Base-by-base conservation (phyloP, 1,284 basidiomycete genomes). In the Irpex sp. region DNA sequence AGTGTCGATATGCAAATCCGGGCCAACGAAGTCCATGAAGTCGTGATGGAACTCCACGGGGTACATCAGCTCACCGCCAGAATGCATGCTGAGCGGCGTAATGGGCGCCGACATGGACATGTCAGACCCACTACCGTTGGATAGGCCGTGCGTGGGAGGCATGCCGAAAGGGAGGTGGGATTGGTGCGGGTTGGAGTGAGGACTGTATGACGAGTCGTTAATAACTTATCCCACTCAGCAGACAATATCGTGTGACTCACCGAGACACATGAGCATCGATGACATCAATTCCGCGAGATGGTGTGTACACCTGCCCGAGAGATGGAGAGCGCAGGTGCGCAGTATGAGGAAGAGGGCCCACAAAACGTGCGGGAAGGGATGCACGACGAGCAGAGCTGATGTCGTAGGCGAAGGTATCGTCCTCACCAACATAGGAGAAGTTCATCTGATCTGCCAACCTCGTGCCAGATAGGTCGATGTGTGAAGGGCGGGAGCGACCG, bases 361-460 rank as follows among this genome's bases (percentile, higher is more conserved):
- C 40, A 31, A 74, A 68, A 61, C 72, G 69, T 31, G 66, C 19
- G 3, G 73, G 73, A 5, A 74, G 65, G 8, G 70, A 70, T 21
- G 66, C 61, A 15, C 68, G 66, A 31, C 69, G 69, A 13, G 40
- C 37, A 11, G 57, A 47, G 47, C 31, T 54, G 54, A 36, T 51
- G 57, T 62, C 58, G 54, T 56, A 58, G 13, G 37, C 40, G 38
- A 62, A 26, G 49, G 58, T 21, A 26, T 55, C 59, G 51, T 62
- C 57, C 15, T 17, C n/a, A 37, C 11, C 34, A 13, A 57, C 19
- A 36, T 34, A 56, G 15, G 54, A 37, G 8, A 38, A n/a, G 4
- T 21, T 37, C 15, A 49, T 36, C 31, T 62, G 61, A n/a, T 60
- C 61, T 40, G 62, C 51, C 15, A 62, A 54, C 15, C 36, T 40